Evolutionary conservation across 2,329 filamentous ascomycete genomes (phyloP).

Genomic region (Bipolaris victoriae): DNA sequence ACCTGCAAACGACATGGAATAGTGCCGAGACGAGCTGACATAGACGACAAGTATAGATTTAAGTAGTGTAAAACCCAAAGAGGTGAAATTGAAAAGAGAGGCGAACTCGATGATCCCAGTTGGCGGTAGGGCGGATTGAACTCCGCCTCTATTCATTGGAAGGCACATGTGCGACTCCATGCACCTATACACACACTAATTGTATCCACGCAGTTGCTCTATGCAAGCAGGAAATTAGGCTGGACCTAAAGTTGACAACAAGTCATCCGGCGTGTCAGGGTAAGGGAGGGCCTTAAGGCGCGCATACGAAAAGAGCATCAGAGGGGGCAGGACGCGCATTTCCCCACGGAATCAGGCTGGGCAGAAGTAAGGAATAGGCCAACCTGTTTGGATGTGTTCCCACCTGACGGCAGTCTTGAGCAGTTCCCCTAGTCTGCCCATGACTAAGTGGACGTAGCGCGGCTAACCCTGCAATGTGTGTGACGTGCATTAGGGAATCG

Average conservation of each 20-base stretch:
- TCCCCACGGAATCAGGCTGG: neutral
- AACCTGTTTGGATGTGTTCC: constrained; percentile 3
- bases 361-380: neutral
- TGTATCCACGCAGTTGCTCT: neutral
- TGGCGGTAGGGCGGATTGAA: neutral
- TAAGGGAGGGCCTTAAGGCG: neutral
- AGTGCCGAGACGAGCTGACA: neutral
- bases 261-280: neutral
- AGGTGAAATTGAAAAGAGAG: neutral
- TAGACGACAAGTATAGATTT: neutral
- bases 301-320: neutral
- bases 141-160: neutral
- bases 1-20: neutral
- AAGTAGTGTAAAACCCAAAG: neutral
- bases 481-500: constrained; percentile 23
- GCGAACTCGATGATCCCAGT: neutral
- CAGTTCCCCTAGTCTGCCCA: constrained; percentile 1
- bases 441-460: constrained; percentile 15
- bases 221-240: neutral
- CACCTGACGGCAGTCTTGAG: neutral
- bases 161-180: neutral
- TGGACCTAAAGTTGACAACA: neutral
- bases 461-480: constrained; percentile 18
- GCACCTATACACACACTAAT: neutral
- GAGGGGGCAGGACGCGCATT: neutral